phyloP scores from a whole-genome alignment of 352 stramenopile genomes.

The Nothophytophthora sp. region DNA sequence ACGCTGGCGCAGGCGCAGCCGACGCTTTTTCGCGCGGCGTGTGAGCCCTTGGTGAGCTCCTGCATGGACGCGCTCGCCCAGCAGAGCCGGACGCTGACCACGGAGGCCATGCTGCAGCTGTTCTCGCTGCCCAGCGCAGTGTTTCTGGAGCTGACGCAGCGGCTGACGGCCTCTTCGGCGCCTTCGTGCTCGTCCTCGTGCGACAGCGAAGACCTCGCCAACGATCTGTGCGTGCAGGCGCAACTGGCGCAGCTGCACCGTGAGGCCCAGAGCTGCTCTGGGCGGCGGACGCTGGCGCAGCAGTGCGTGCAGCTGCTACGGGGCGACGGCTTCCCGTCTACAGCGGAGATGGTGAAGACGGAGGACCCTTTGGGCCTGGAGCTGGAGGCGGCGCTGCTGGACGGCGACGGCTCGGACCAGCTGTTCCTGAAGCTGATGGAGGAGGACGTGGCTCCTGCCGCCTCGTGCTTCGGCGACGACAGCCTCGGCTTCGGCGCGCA shows the following conservation, averaged over 20 bases:
- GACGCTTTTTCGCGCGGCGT: constrained; percentile 17
- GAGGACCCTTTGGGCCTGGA: constrained; percentile 20
- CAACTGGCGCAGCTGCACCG: constrained; percentile 47
- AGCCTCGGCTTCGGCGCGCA: constrained; percentile 17
- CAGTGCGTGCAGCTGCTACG: constrained; percentile 35
- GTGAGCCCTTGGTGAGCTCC: constrained; percentile 21
- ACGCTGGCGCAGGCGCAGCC: constrained; percentile 21
- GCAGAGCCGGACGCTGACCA: constrained; percentile 6
- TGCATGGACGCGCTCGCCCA: constrained; percentile 28
- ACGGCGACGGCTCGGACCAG: constrained; percentile 23
- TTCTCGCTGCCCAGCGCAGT: constrained; percentile 35
- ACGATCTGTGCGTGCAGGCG: constrained; percentile 37
- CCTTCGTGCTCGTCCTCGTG: background rate
- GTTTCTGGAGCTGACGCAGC: constrained; percentile 43
- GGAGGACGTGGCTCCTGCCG: constrained; percentile 18
- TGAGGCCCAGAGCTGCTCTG: constrained; percentile 13
- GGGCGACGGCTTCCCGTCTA: constrained; percentile 14
- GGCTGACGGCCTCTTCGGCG: constrained; percentile 26
- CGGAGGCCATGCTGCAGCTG: constrained; percentile 27
- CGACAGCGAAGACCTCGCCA: constrained; percentile 15
- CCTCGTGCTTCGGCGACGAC: constrained; percentile 13
- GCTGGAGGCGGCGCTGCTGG: constrained; percentile 17
- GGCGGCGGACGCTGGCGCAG: constrained; percentile 14
- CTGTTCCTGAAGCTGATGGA: constrained; percentile 31
- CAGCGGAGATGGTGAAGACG: constrained; percentile 5